These are phyloP conservation scores for Aspergillus cavernicola DNA, from an alignment of 495 filamentous ascomycete genomes.

Conservation along the genomic window DNA sequence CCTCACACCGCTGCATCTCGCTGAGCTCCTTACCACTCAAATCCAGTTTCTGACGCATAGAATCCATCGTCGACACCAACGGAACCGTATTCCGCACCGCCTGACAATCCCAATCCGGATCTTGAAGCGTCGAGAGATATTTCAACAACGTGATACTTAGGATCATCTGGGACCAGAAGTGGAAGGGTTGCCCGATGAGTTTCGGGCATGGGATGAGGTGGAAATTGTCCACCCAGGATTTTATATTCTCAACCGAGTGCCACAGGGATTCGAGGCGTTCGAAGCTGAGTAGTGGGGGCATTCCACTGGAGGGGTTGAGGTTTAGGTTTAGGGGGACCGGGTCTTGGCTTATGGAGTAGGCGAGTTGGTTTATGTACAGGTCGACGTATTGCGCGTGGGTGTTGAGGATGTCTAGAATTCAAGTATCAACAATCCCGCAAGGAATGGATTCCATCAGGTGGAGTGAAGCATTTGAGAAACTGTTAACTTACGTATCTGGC, in stretches of 20 bases:
- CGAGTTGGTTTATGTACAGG: conserved; percentile 34
- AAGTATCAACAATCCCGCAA: conserved; percentile 5
- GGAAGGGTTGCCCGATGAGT: conserved; percentile 28
- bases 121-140: conserved; percentile 33
- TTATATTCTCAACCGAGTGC: conserved; percentile 32
- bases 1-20: conserved; percentile 17
- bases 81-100: conserved; percentile 31
- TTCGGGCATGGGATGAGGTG: conserved; percentile 22
- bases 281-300: conserved; percentile 17
- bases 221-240: conserved; percentile 33
- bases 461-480: too few relatives aligned
- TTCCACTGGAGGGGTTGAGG: neutral
- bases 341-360: conserved; percentile 22
- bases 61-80: conserved; percentile 27
- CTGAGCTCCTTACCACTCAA: conserved; percentile 23
- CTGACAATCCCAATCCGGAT: conserved; percentile 39
- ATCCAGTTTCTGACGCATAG: conserved; percentile 24
- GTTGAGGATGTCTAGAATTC: conserved; percentile 23
- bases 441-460: too few relatives aligned
- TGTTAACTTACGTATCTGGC: conserved; percentile 19
- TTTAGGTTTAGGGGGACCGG: conserved; percentile 5
- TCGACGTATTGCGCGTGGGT: conserved; percentile 33
- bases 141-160: conserved; percentile 34
- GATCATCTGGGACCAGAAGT: conserved; percentile 36
- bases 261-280: conserved; percentile 34